Evolutionary conservation across 129 eudicot genomes (phyloP), one percentile per base, ranked within the genome.

Genomic region (Apium graveolens): DNA sequence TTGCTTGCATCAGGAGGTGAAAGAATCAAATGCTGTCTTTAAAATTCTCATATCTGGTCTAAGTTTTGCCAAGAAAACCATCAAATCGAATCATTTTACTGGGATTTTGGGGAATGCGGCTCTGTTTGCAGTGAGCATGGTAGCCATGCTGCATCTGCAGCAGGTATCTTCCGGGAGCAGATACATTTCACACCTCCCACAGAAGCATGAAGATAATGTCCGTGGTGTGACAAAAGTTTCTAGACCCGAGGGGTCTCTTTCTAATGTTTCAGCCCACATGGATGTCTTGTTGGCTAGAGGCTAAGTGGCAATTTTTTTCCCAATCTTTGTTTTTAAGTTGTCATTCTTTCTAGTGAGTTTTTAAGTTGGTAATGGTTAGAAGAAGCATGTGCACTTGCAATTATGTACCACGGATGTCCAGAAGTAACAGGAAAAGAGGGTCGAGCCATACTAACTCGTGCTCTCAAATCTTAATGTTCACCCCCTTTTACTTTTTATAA

Each of bases 221-320:
- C 74, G 73, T 81, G 82, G 73, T 75, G 84, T 77, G 49, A 82
- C 89, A 21, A 92, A 66, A 70, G 82, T 90, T 70, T 84, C 84
- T 76, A 70, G 72, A 65, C 84, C 83, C 0, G 86, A 80, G 75
- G 85, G 82, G 24, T 80, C 83, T 63, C 84, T 87, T 38, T 81
- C 93, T 45, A 76, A 27, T 72, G 53, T 21, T 72, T 72, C 80
- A 21, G 26, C 73, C 17, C 78, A 78, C 49, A 80, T 93, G 84
- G 95, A 93, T 69, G 98, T 93, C 65, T 81, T 85, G 84, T 83
- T 86, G 63, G 98, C 97, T 34, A 89, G 98, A 86, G 98, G 98
- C 39, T 93, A 78, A 74, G 48, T 9, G 66, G 39, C 0, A 49
- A 39, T 11, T 31, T 29, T 38, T 8, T 62, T 49, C 39, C 77